These are phyloP conservation scores for Fusarium hostae DNA, from an alignment of 2,329 filamentous ascomycete genomes.

Conservation along the genomic window DNA sequence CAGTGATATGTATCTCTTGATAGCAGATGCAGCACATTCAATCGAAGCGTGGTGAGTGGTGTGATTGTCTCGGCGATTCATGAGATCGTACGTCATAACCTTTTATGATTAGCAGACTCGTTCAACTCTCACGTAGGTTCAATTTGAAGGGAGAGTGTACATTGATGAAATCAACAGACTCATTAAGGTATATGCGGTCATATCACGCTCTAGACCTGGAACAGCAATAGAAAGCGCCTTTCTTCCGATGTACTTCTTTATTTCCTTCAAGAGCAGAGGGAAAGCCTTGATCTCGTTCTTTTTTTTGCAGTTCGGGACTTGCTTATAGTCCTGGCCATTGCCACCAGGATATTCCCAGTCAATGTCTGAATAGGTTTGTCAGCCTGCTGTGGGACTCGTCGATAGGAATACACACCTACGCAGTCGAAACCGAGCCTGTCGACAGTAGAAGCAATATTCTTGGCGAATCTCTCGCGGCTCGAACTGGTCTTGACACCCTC, in stretches of 20 bases:
- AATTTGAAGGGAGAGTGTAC: slow-evolving; percentile 29
- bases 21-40: slow-evolving; percentile 60
- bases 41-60: slow-evolving; percentile 74
- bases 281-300: slow-evolving; percentile 69
- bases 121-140: accelerated
- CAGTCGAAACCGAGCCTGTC: slow-evolving; percentile 69
- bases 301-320: slow-evolving; percentile 68
- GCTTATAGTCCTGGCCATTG: slow-evolving; percentile 76
- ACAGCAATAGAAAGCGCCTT: slow-evolving; percentile 75
- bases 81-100: slow-evolving; percentile 78
- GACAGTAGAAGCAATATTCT: slow-evolving; percentile 66
- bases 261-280: slow-evolving; percentile 67
- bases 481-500: slow-evolving; percentile 58
- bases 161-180: slow-evolving; percentile 74
- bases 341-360: slow-evolving; percentile 75
- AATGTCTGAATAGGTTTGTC: slow-evolving; percentile 58
- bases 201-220: slow-evolving; percentile 70
- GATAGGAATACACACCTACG: slow-evolving; percentile 55
- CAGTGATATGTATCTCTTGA: slow-evolving; percentile 69
- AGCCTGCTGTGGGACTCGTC: no score
- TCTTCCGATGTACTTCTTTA: slow-evolving; percentile 67
- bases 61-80: slow-evolving; percentile 74
- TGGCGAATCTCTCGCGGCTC: slow-evolving; percentile 64
- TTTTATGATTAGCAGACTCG: slow-evolving; percentile 2
- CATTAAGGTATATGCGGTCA: slow-evolving; percentile 74